Conservation (phyloP, 176 grass and related monocot genomes). For the Ananas comosus region DNA sequence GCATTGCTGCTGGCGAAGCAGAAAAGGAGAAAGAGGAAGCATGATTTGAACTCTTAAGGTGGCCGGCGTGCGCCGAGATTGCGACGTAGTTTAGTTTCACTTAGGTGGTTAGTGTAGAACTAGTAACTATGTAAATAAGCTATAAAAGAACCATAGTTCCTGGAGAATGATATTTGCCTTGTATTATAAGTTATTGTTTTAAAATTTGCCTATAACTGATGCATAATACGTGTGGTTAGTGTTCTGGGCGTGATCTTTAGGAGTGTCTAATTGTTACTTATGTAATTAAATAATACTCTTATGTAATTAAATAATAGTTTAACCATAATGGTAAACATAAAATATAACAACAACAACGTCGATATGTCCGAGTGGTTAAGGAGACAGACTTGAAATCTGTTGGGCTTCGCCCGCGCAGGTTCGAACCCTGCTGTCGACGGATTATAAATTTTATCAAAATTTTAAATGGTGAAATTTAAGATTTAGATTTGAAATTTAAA, state of each 20-base stretch:
- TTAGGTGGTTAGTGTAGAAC: background rate
- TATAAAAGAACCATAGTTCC: too few species aligned
- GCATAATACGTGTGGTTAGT: too few species aligned
- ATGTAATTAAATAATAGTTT: too few species aligned
- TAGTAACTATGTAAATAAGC: background rate
- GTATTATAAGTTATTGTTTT: too few species aligned
- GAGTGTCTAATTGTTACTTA: too few species aligned
- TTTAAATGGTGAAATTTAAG: too few species aligned
- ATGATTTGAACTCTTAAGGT: conserved; percentile 22
- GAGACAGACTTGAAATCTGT: conserved; percentile 41
- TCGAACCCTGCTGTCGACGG: conserved; percentile 83
- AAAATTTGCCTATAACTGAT: too few species aligned
- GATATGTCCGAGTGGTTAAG: conserved; percentile 90
- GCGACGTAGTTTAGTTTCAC: conserved; percentile 15
- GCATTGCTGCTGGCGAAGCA: conserved; percentile 51
- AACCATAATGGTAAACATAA: background rate
- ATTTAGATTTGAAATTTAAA: too few species aligned
- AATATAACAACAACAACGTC: background rate
- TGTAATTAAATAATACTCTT: too few species aligned
- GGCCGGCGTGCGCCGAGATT: conserved; percentile 22
- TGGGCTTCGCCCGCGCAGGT: conserved; percentile 40
- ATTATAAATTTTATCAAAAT: too few species aligned
- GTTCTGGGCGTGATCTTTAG: too few species aligned
- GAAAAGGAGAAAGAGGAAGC: conserved; percentile 42
- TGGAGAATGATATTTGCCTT: too few species aligned